Evolutionary conservation across 169 alveolate species (phyloP).

Genomic region (Cryptosporidium xiaoi): DNA sequence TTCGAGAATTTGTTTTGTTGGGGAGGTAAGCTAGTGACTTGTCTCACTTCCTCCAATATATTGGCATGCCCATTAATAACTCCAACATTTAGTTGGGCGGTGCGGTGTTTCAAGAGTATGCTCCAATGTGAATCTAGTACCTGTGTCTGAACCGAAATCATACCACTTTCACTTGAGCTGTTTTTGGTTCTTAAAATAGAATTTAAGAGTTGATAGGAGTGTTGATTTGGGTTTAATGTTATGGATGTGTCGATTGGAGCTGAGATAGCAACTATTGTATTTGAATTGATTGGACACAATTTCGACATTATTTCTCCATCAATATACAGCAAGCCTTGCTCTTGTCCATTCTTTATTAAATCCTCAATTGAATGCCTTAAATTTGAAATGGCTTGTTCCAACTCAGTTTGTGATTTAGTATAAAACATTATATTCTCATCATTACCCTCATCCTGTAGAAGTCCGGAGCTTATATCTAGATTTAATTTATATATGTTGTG

Average conservation of each 20-base stretch:
- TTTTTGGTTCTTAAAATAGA: slow-evolving; percentile 49
- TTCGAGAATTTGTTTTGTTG: background rate
- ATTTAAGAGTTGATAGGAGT: slow-evolving; percentile 61
- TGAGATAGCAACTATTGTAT: slow-evolving; percentile 54
- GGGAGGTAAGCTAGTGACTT: background rate
- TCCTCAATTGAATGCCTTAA: slow-evolving; percentile 27
- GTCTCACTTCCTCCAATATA: slow-evolving; percentile 42
- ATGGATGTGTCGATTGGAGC: slow-evolving; percentile 48
- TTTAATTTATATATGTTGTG: slow-evolving; percentile 51
- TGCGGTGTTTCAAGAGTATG: slow-evolving; percentile 18
- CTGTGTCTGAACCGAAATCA: slow-evolving; percentile 54
- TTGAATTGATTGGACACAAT: slow-evolving; percentile 36
- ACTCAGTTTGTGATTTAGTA: slow-evolving; percentile 25
- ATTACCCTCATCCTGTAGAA: slow-evolving; percentile 53
- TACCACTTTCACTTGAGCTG: slow-evolving; percentile 24
- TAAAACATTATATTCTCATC: slow-evolving; percentile 58
- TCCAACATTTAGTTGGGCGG: slow-evolving; percentile 33
- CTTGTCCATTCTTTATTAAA: slow-evolving; percentile 15
- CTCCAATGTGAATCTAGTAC: slow-evolving; percentile 69
- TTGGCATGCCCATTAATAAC: slow-evolving; percentile 53
- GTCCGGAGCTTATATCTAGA: slow-evolving; percentile 32
- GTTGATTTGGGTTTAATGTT: slow-evolving; percentile 57
- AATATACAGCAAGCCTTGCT: slow-evolving; percentile 33
- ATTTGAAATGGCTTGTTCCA: slow-evolving; percentile 34
- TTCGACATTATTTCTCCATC: slow-evolving; percentile 48